phyloP scores from a whole-genome alignment of 2,329 filamentous ascomycete genomes.

The Ampelomyces quisqualis region DNA sequence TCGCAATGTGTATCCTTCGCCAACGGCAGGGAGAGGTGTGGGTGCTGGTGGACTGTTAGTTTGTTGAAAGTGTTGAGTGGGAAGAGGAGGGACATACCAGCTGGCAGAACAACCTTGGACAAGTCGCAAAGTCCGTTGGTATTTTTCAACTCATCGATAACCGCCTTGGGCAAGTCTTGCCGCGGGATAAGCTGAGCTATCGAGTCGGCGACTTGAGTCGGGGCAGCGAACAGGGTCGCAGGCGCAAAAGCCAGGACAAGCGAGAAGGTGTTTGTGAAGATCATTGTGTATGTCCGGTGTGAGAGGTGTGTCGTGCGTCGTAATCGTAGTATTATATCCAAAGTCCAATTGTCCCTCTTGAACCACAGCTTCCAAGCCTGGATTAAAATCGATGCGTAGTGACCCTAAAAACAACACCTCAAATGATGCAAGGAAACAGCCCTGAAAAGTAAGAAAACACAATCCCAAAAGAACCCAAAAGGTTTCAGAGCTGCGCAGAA shows the following conservation, averaged over 20 bases:
- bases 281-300: slow-evolving; percentile 26
- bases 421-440: not conserved
- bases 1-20: slow-evolving; percentile 62
- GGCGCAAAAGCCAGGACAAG: slow-evolving; percentile 40
- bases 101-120: slow-evolving; percentile 30
- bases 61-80: not conserved
- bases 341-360: not conserved
- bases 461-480: not conserved
- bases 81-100: slow-evolving; percentile 24
- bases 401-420: not conserved
- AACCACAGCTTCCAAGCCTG: not conserved
- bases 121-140: slow-evolving; percentile 33
- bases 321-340: too few species aligned
- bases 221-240: slow-evolving; percentile 36
- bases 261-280: slow-evolving; percentile 36
- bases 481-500: too few species aligned
- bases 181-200: slow-evolving; percentile 22
- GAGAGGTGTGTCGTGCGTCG: not conserved
- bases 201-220: slow-evolving; percentile 26
- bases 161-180: slow-evolving; percentile 17
- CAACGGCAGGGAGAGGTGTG: slow-evolving; percentile 61
- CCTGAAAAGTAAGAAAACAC: not conserved
- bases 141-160: slow-evolving; percentile 23
- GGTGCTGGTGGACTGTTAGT: slow-evolving; percentile 48
- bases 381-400: too few species aligned